Conservation (phyloP, 1,139 yeast species). For the Nakaseomyces uthaithaninus region DNA sequence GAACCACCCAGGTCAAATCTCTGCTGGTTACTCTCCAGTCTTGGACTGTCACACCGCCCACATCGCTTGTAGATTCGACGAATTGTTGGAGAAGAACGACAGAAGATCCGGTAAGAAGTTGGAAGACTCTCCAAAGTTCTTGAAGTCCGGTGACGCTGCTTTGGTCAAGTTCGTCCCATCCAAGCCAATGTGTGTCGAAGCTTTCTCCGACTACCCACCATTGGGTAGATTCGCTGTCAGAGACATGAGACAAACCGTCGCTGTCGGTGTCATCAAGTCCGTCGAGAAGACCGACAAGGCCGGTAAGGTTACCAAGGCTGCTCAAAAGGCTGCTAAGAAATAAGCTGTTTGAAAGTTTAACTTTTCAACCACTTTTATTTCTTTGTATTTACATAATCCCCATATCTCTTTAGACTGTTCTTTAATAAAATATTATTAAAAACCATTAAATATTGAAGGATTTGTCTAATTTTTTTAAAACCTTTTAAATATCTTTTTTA, state of each 20-base stretch:
- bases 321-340: constrained; percentile 14
- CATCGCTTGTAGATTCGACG: constrained; percentile 87
- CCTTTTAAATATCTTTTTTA: not conserved
- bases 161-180: constrained; percentile 85
- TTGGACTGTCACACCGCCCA: constrained; percentile 77
- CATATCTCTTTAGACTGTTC: constrained; percentile 6
- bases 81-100: constrained; percentile 81
- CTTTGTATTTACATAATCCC: constrained; percentile 6
- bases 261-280: constrained; percentile 99
- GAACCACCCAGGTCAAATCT: constrained; percentile 92
- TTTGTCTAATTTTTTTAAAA: not conserved
- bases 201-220: constrained; percentile 97
- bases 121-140: constrained; percentile 77
- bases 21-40: constrained; percentile 90
- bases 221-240: constrained; percentile 99
- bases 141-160: constrained; percentile 93
- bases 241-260: constrained; percentile 99
- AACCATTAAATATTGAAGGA: constrained; percentile 5
- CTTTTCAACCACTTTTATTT: not conserved
- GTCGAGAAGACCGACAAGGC: constrained; percentile 89
- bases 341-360: constrained; percentile 8
- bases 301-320: constrained; percentile 97
- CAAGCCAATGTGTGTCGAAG: constrained; percentile 97
- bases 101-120: constrained; percentile 86
- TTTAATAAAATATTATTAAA: constrained; percentile 8